Evolutionary conservation across 2,329 filamentous ascomycete species (phyloP), one percentile per base, ranked within the genome.

Genomic region (Stemphylium vesicarium): DNA sequence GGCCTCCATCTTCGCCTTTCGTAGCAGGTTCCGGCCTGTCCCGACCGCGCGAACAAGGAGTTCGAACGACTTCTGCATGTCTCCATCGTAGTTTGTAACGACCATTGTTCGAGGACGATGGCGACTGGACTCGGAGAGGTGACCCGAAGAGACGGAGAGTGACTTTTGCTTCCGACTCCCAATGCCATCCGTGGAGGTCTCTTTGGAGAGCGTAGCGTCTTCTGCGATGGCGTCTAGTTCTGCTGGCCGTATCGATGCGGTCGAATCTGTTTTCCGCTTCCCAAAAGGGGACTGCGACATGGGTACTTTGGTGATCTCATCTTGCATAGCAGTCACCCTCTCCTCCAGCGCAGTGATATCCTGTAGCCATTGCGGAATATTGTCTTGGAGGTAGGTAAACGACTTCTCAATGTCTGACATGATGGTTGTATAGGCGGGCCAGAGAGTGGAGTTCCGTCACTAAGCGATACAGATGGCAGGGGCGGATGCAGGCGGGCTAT

Each of bases 51-150:
- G 88, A 52, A 96, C 92, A 44, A 96, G 79, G 50, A 88, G 83
- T 66, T 96, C 92, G 62, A 97, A 92, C 35, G 88, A 86, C 45
- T 86, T 86, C 71, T 97, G 92, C 3, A 96, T 88, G 58, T 91
- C 88, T 63, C 89, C 91, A 71, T 97, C 93, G 72, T 97, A 97
- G 75, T 92, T 93, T n/a, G 97, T 90, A 36, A 95, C 88, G 41
- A 94, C 88, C 82, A 91, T 89, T 53, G 83, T 88, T 62, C 89
- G 85, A 3, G 86, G 87, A 50, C 90, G 86, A 71, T 89, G 89
- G 58, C 86, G 85, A 10, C 79, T 74, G 1, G 80, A 77, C 3
- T 74, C 76, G 6, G 76, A 78, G 7, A 66, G 61, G 37, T 71
- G 67, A 15, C 70, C 76, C 3, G 78, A 80, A 6, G 68, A 61